Percentiles rank a stretch among this genome's conserved stretches.
Conservation (phyloP, 148 eudicot species). For the Cornus kousa region DNA sequence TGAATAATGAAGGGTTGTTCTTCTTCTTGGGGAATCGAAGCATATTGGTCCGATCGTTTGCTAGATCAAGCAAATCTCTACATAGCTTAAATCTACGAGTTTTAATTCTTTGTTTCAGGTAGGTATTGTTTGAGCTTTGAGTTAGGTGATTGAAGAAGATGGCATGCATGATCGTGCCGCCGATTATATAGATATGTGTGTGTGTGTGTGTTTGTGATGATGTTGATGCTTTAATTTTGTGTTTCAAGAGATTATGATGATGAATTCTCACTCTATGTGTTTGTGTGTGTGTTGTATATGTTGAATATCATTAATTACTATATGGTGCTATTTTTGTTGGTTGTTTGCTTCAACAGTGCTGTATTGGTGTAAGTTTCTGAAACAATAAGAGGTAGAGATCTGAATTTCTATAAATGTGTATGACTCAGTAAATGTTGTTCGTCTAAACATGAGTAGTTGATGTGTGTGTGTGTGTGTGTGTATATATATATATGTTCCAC, state of each 20-base stretch:
- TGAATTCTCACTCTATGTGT: slow-evolving; percentile 6
- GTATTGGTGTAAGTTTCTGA: slow-evolving; percentile 2
- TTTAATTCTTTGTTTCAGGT: slow-evolving; percentile 2
- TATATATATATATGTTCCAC: no score
- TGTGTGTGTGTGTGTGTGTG: no score
- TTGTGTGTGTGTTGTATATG: not conserved
- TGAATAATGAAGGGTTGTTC: not conserved
- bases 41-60: slow-evolving; percentile 43
- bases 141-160: slow-evolving; percentile 7
- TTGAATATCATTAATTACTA: not conserved
- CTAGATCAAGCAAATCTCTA: slow-evolving; percentile 22
- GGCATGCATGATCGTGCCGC: not conserved
- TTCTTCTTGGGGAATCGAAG: slow-evolving; percentile 38
- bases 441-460: not conserved
- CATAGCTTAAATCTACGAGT: not conserved
- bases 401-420: not conserved
- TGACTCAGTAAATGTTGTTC: slow-evolving; percentile 12
- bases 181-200: no score
- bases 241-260: not conserved
- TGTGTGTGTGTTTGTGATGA: not conserved
- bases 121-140: not conserved
- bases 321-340: not conserved
- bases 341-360: not conserved
- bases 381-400: slow-evolving; percentile 7
- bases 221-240: not conserved